A percentile compares a stretch with the other conserved stretches of the same genome.
phyloP scores from a whole-genome alignment of 805 yeast species.

The Candida insectalens region DNA sequence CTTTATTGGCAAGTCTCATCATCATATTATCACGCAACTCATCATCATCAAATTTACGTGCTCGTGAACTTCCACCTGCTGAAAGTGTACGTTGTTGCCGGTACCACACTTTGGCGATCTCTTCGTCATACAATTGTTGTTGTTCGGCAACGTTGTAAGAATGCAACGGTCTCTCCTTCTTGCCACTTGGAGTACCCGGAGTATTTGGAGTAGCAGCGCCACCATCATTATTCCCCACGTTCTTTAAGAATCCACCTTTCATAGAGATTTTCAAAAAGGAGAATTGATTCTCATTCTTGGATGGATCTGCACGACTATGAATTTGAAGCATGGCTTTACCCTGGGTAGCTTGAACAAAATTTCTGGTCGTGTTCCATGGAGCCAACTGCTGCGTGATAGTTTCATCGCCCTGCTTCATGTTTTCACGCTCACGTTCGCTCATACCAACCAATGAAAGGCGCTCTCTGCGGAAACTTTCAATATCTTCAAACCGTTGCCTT shows the following conservation, averaged over 20 bases:
- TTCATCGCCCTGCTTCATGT: slow-evolving; percentile 29
- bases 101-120: slow-evolving; percentile 83
- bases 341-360: slow-evolving; percentile 88
- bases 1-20: slow-evolving; percentile 26
- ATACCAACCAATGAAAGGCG: slow-evolving; percentile 18
- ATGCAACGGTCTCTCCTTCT: slow-evolving; percentile 45
- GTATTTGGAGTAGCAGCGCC: slow-evolving; percentile 14
- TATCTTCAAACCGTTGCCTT: slow-evolving; percentile 80
- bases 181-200: slow-evolving; percentile 18
- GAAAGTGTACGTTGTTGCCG: slow-evolving; percentile 60
- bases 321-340: slow-evolving; percentile 95
- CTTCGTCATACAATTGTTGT: slow-evolving; percentile 87
- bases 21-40: slow-evolving; percentile 24
- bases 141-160: slow-evolving; percentile 76
- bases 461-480: slow-evolving; percentile 42
- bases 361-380: slow-evolving; percentile 90
- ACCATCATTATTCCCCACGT: slow-evolving; percentile 12
- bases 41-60: slow-evolving; percentile 14
- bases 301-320: slow-evolving; percentile 91
- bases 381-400: slow-evolving; percentile 78
- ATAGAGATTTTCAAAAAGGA: slow-evolving; percentile 85
- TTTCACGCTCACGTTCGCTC: slow-evolving; percentile 3
- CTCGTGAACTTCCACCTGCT: slow-evolving; percentile 16
- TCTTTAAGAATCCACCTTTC: slow-evolving; percentile 74
- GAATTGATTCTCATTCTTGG: slow-evolving; percentile 83